Conservation (phyloP, 805 yeast species). For the Saccharomycopsis selenospora region DNA sequence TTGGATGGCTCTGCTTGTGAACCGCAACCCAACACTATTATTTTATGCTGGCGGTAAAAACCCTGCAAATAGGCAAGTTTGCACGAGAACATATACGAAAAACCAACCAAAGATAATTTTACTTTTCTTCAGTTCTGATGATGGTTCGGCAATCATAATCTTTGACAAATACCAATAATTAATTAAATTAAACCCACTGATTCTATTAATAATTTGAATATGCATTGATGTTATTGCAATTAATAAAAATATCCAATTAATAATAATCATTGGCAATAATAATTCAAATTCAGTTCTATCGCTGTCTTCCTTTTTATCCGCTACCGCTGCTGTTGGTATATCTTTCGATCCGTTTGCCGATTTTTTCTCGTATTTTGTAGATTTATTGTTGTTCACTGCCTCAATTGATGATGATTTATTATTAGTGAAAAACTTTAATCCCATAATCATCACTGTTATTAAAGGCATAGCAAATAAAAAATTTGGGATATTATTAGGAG, state of each 20-base stretch:
- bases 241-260: constrained; percentile 39
- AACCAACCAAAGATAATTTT: constrained; percentile 40
- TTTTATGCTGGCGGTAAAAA: constrained; percentile 93
- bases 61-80: constrained; percentile 68
- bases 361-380: too few species aligned
- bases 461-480: constrained; percentile 67
- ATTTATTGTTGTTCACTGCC: too few species aligned
- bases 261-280: constrained; percentile 34
- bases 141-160: constrained; percentile 19
- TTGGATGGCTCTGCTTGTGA: too few species aligned
- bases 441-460: constrained; percentile 32
- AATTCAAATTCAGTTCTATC: too few species aligned
- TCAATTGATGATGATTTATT: constrained; percentile 30
- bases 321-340: too few species aligned
- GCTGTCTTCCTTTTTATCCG: too few species aligned
- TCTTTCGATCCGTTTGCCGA: too few species aligned
- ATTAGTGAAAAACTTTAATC: constrained; percentile 36
- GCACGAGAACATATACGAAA: constrained; percentile 57
- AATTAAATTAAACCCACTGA: constrained; percentile 70
- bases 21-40: too few species aligned
- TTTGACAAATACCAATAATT: constrained; percentile 62
- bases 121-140: constrained; percentile 3
- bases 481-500: constrained; percentile 71
- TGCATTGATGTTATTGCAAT: constrained; percentile 62
- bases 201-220: constrained; percentile 77